A percentile compares a stretch with the other conserved stretches of the same genome.
Conservation (phyloP, 352 stramenopile genomes). For the Pythium diclinum region DNA sequence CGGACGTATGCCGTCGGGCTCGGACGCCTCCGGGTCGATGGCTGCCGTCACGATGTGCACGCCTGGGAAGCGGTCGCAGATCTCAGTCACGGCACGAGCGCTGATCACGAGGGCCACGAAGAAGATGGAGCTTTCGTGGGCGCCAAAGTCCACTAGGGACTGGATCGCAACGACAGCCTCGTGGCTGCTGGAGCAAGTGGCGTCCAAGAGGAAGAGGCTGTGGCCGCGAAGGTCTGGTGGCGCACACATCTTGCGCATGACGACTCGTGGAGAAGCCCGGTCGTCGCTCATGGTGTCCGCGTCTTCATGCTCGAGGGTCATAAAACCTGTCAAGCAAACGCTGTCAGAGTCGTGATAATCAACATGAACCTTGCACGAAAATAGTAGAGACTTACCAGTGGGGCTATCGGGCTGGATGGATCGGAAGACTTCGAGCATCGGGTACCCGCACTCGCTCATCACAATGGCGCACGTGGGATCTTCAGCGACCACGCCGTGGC, state of each 20-base stretch:
- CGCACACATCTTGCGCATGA: slow-evolving; percentile 26
- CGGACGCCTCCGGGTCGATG: slow-evolving; percentile 35
- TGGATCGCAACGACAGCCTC: slow-evolving; percentile 32
- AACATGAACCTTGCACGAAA: not conserved
- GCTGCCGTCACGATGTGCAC: slow-evolving; percentile 32
- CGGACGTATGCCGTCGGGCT: slow-evolving; percentile 20
- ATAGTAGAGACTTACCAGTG: slow-evolving; percentile 16
- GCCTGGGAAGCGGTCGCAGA: slow-evolving; percentile 27
- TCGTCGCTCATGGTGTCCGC: not conserved
- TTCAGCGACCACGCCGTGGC: slow-evolving; percentile 14
- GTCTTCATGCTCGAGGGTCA: slow-evolving; percentile 27
- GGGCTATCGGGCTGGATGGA: slow-evolving; percentile 27
- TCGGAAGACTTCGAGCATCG: slow-evolving; percentile 31
- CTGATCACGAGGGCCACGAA: slow-evolving; percentile 38
- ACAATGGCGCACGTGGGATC: slow-evolving; percentile 21
- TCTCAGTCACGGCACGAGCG: slow-evolving; percentile 22
- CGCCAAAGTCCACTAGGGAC: slow-evolving; percentile 35
- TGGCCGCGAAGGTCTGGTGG: slow-evolving; percentile 24
- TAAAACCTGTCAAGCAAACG: slow-evolving; percentile 19
- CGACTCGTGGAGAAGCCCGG: not conserved
- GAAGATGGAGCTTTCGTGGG: slow-evolving; percentile 25
- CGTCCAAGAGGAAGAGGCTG: slow-evolving; percentile 34
- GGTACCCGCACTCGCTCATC: slow-evolving; percentile 26
- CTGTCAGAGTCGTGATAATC: not conserved
- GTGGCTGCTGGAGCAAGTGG: slow-evolving; percentile 24